phyloP scores from a whole-genome alignment of 352 stramenopile species.

The Ochromonadaceae sp. region DNA sequence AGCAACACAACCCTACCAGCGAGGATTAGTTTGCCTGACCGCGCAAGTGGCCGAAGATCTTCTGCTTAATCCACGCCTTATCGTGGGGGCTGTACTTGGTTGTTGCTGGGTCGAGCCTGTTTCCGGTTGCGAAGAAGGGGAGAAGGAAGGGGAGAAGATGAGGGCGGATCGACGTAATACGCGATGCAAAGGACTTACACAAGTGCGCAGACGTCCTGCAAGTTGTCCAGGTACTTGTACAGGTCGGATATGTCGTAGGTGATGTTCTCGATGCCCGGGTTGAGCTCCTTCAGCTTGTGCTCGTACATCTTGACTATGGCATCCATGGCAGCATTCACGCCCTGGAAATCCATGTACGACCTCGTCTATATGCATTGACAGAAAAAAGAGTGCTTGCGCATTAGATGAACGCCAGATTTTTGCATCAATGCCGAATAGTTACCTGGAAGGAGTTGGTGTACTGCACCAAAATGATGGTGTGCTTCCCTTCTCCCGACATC shows the following conservation, averaged over 20 bases:
- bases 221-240: conserved; percentile 74
- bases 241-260: conserved; percentile 73
- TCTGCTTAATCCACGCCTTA: conserved; percentile 76
- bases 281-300: conserved; percentile 67
- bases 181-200: conserved; percentile 41
- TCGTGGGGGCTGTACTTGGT: conserved; percentile 65
- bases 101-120: conserved; percentile 57
- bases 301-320: conserved; percentile 75
- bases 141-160: neutral
- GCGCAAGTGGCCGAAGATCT: conserved; percentile 70
- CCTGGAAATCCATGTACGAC: conserved; percentile 71
- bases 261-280: conserved; percentile 63
- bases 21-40: conserved; percentile 45
- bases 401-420: too few species aligned
- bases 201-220: conserved; percentile 60
- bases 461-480: too few species aligned
- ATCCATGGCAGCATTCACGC: conserved; percentile 66
- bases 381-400: too few species aligned
- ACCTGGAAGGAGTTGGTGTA: too few species aligned
- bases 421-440: too few species aligned
- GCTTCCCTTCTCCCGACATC: too few species aligned
- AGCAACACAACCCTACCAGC: neutral
- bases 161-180: neutral
- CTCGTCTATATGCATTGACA: too few species aligned
- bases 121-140: neutral